phyloP scores from a whole-genome alignment of 2,329 filamentous ascomycete species.

The Verticillium tricorpus region DNA sequence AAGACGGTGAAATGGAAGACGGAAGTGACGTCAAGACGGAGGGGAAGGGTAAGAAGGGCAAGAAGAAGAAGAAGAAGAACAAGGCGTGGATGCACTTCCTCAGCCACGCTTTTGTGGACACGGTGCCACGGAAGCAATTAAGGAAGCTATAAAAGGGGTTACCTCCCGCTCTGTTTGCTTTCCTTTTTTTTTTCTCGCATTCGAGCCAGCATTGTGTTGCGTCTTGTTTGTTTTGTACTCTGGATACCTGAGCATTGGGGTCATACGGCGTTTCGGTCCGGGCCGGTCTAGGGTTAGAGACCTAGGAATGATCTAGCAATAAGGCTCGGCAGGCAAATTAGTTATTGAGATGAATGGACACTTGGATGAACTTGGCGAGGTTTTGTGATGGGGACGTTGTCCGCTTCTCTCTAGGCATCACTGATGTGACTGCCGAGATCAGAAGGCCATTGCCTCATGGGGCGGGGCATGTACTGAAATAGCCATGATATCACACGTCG shows the following conservation, averaged over 20 bases:
- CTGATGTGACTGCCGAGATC: too few relatives aligned
- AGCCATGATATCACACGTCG: too few relatives aligned
- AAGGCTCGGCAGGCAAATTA: background rate
- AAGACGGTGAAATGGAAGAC: conserved; percentile 18
- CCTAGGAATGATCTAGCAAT: background rate
- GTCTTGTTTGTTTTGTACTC: background rate
- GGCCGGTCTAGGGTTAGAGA: background rate
- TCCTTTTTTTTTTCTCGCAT: background rate
- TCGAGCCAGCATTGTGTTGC: background rate
- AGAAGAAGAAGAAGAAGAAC: conserved; percentile 53
- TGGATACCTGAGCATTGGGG: background rate
- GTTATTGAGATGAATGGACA: background rate
- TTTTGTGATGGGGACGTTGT: background rate
- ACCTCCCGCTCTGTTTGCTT: background rate
- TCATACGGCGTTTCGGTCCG: background rate
- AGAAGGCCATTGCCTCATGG: too few relatives aligned
- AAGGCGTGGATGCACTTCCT: conserved; percentile 77
- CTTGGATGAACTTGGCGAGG: background rate
- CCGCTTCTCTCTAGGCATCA: background rate
- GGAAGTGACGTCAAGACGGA: conserved; percentile 38
- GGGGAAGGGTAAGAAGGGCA: conserved; percentile 34
- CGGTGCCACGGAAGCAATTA: conserved; percentile 62
- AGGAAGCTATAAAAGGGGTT: conserved; percentile 29
- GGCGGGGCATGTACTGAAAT: too few relatives aligned
- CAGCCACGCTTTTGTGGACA: conserved; percentile 73